Conservation (phyloP, 768 basidiomycete genomes). For the Gloeopeniophorella convolvens region DNA sequence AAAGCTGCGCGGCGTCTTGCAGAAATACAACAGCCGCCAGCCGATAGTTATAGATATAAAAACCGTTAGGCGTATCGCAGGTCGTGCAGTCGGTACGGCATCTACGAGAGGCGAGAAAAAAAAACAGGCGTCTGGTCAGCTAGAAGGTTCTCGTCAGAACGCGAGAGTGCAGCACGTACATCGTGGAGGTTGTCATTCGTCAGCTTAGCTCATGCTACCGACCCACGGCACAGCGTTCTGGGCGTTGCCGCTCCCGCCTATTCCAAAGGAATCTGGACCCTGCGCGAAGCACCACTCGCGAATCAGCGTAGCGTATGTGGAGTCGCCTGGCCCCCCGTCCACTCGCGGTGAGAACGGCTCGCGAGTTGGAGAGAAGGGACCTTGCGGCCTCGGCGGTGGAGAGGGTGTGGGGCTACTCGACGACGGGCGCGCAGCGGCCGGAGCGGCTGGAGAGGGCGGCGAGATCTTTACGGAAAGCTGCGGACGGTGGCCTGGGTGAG, state of each 20-base stretch:
- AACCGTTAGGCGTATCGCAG: too few relatives aligned
- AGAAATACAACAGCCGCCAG: background rate
- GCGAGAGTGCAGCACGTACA: background rate
- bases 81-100: background rate
- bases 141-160: too few relatives aligned
- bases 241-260: conserved; percentile 2
- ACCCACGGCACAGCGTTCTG: conserved; percentile 17
- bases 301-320: conserved; percentile 18
- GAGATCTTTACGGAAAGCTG: conserved; percentile 15
- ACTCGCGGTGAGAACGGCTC: conserved; percentile 9
- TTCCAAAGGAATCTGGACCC: conserved; percentile 13
- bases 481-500: conserved; percentile 1
- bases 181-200: background rate
- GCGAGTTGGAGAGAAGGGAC: conserved; percentile 8
- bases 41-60: conserved; percentile 15
- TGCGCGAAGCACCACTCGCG: conserved; percentile 23
- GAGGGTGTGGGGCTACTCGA: conserved; percentile 11
- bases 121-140: too few relatives aligned
- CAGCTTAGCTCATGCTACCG: conserved; percentile 12
- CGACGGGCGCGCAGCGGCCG: background rate
- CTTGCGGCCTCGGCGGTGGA: conserved; percentile 11
- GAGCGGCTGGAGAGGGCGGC: conserved; percentile 2
- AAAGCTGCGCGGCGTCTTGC: background rate
- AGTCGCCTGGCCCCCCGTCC: conserved; percentile 2
- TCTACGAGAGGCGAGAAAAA: background rate